phyloP scores from a whole-genome alignment of 768 basidiomycete species.

The Leccinum subgranulosum region DNA sequence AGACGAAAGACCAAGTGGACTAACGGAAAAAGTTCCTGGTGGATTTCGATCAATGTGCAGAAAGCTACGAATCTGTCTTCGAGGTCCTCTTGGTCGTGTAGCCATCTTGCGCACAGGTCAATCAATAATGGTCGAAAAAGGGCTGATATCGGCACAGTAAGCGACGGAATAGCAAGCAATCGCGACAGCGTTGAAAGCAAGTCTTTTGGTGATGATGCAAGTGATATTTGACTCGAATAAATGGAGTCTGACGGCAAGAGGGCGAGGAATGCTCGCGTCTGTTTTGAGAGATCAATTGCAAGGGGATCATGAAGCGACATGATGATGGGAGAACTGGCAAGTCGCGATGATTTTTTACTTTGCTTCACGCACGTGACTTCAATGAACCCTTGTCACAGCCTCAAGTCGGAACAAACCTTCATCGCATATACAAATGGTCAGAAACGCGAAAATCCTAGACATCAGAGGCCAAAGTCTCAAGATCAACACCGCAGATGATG shows the following conservation, averaged over 20 bases:
- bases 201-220: slow-evolving; percentile 37
- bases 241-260: slow-evolving; percentile 42
- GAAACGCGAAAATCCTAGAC: slow-evolving; percentile 21
- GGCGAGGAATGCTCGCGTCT: slow-evolving; percentile 46
- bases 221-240: slow-evolving; percentile 37
- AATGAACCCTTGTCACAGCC: background rate
- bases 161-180: slow-evolving; percentile 56
- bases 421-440: slow-evolving; percentile 15
- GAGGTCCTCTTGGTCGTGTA: slow-evolving; percentile 48
- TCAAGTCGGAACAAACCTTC: background rate
- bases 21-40: slow-evolving; percentile 71
- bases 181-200: slow-evolving; percentile 56
- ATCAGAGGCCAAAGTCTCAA: slow-evolving; percentile 50
- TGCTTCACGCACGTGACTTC: no score
- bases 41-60: slow-evolving; percentile 61
- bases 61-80: slow-evolving; percentile 57
- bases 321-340: background rate
- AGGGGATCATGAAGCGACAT: slow-evolving; percentile 40
- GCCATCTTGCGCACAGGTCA: slow-evolving; percentile 81
- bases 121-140: slow-evolving; percentile 74
- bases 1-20: slow-evolving; percentile 26
- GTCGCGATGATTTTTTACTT: background rate
- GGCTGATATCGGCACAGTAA: slow-evolving; percentile 60
- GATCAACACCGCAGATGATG: slow-evolving; percentile 71
- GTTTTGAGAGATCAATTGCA: slow-evolving; percentile 52